Percentiles rank a stretch among this genome's conserved stretches.
phyloP scores from a whole-genome alignment of 306 rosid species.

The Calophaca sinica region DNA sequence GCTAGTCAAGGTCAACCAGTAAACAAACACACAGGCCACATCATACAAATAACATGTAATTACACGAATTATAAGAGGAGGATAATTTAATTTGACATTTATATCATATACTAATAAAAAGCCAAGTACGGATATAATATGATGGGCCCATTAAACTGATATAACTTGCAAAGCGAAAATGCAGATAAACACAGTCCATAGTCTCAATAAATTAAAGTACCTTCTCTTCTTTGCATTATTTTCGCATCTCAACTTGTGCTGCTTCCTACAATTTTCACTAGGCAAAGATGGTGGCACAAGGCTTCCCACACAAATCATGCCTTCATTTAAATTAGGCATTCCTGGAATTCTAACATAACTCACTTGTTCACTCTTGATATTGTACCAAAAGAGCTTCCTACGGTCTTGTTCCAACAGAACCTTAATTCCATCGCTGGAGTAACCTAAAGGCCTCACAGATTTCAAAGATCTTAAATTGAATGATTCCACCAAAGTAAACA shows the following conservation, averaged over 20 bases:
- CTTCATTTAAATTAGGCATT: conserved; percentile 55
- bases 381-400: conserved; percentile 63
- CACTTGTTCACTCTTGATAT: conserved; percentile 40
- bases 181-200: not conserved
- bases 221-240: conserved; percentile 50
- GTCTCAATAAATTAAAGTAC: conserved; percentile 12
- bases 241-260: conserved; percentile 29
- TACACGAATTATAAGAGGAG: not conserved
- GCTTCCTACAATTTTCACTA: conserved; percentile 25
- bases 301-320: conserved; percentile 55
- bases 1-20: conserved; percentile 37
- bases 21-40: not conserved
- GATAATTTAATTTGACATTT: not conserved
- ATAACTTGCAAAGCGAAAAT: not conserved
- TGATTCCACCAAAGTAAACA: conserved; percentile 47
- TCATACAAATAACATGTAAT: not conserved
- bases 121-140: not conserved
- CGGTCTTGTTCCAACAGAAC: conserved; percentile 59
- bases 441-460: conserved; percentile 64
- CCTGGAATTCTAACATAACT: conserved; percentile 45
- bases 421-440: conserved; percentile 49
- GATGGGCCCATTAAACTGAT: not conserved
- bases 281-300: conserved; percentile 61
- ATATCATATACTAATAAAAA: not conserved
- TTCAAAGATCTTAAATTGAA: conserved; percentile 32